Evolutionary conservation across 495 filamentous ascomycete genomes (phyloP).

Genomic region (Penicillium odoratum): DNA sequence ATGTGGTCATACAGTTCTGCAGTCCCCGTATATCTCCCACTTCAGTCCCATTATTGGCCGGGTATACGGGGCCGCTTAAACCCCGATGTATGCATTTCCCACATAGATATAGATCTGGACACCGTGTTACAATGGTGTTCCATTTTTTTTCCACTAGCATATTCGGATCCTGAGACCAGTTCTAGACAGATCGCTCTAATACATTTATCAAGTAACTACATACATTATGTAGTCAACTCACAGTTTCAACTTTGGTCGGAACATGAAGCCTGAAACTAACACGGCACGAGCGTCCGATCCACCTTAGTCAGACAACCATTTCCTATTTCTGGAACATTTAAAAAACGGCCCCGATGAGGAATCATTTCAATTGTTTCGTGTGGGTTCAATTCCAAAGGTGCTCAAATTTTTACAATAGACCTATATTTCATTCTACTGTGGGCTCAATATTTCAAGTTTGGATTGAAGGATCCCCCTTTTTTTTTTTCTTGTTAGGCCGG

Average conservation of each 20-base stretch:
- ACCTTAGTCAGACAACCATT: slow-evolving; percentile 18
- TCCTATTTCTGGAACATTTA: background rate
- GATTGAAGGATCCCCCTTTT: slow-evolving; percentile 1
- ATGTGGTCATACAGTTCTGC: slow-evolving; percentile 14
- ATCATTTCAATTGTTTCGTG: too few species aligned
- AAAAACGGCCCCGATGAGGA: too few species aligned
- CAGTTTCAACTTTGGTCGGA: slow-evolving; percentile 10
- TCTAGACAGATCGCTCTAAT: background rate
- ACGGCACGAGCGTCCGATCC: slow-evolving; percentile 28
- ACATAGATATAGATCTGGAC: background rate
- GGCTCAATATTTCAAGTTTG: too few species aligned
- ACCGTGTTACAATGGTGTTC: background rate
- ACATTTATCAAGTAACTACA: too few species aligned
- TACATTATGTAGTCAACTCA: background rate
- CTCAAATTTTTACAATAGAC: too few species aligned
- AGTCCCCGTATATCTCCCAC: background rate
- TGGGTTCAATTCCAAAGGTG: too few species aligned
- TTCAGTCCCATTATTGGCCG: background rate
- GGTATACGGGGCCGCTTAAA: background rate
- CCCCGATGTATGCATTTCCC: background rate
- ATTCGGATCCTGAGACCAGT: background rate
- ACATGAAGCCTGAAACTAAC: slow-evolving; percentile 29
- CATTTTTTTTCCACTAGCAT: background rate
- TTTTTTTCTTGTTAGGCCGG: slow-evolving; percentile 10
- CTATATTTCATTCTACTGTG: too few species aligned